Base-by-base conservation (phyloP, 805 yeast species). In the Sugiyamaella marilandica region DNA sequence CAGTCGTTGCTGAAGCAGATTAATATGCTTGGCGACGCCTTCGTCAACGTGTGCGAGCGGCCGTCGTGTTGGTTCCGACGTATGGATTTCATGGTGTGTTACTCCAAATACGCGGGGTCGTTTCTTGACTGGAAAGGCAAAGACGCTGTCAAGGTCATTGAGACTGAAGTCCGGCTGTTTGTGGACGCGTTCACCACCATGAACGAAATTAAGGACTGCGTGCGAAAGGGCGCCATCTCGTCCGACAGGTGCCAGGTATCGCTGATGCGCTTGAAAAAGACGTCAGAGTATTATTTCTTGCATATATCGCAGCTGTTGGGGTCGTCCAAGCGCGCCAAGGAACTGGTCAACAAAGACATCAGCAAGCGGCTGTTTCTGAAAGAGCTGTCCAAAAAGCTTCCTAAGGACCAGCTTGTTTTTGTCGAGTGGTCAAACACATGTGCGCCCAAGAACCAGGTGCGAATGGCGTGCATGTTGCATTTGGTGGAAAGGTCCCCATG, bases 121-220 rank as follows among this genome's bases (percentile, higher is more conserved):
- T 59, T 55, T 45, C 48, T 53, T 14, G 51, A 50, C 41, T 55
- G 57, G 57, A 55, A 55, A 45, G 33, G 53, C 9, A 46, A 55
- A 18, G 60, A 58, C 14, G 56, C 56, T 2, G 35, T 35, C 18
- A 13, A 37, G 24, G 37, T 53, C n/a, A 56, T 56, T 21, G 45
- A 50, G 26, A 39, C 35, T 8, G 47, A 53, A 31, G 47, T 50
- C 11, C 18, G 19, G 39, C 36, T 39, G 31, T 46, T 53, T 44
- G 34, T 46, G 14, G 49, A 50, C 18, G 32, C 18, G 31, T 51
- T 53, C 34, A 24, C 35, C 10, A 46, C 54, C 14, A 11, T 50
- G 44, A 37, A 39, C 21, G 44, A 50, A 39, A 29, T 53, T n/a
- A 53, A 50, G 19, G 36, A 45, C 13, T 26, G 39, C 24, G 31